phyloP scores from a whole-genome alignment of 2,329 filamentous ascomycete genomes.

The Fusarium goolgardi region DNA sequence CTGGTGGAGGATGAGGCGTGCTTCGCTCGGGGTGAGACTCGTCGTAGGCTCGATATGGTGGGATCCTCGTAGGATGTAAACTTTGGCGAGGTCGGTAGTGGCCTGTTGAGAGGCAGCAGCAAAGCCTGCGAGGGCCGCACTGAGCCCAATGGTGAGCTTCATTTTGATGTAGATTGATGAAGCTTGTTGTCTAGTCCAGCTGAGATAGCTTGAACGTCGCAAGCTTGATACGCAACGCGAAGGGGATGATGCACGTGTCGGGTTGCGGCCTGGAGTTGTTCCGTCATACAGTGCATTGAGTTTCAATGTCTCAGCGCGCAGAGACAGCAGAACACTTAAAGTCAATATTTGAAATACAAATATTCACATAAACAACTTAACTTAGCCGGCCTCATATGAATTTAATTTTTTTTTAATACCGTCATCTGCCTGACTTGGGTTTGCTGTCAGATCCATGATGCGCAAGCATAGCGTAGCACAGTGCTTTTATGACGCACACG shows the following conservation, averaged over 20 bases:
- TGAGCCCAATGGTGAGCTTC: conserved; percentile 58
- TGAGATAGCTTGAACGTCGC: conserved; percentile 51
- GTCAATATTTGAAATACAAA: neutral
- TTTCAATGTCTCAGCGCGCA: neutral
- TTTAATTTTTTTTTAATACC: too few relatives aligned
- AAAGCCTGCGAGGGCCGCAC: conserved; percentile 54
- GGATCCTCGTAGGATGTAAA: conserved; percentile 62
- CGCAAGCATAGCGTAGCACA: neutral
- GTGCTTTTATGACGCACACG: neutral
- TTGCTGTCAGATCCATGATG: neutral
- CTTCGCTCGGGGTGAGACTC: conserved; percentile 64
- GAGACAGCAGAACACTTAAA: neutral
- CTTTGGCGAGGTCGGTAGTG: conserved; percentile 63
- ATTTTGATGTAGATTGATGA: conserved; percentile 53
- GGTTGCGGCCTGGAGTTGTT: conserved; percentile 47
- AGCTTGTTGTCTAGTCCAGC: conserved; percentile 47
- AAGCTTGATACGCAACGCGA: conserved; percentile 44
- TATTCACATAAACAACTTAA: neutral
- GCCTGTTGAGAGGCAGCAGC: conserved; percentile 55
- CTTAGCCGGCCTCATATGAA: neutral
- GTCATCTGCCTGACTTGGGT: neutral
- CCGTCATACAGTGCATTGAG: conserved; percentile 45
- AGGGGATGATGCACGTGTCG: conserved; percentile 47
- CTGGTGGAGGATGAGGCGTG: conserved; percentile 69
- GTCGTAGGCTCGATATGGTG: conserved; percentile 51